phyloP scores from a whole-genome alignment of 202 grass and related monocot genomes.

The Elaeis oleifera region DNA sequence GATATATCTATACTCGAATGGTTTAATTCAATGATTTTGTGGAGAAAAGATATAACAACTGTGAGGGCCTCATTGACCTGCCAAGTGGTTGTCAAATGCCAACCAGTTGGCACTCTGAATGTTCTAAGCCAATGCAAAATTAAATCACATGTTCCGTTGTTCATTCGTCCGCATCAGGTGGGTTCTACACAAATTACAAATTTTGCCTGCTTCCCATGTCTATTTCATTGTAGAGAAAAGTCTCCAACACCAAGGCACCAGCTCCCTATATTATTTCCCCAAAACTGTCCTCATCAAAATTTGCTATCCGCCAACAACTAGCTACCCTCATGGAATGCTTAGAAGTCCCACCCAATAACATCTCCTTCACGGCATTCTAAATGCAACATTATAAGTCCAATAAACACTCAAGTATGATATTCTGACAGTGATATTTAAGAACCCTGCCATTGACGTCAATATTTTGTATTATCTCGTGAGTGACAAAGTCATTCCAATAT shows the following conservation, averaged over 20 bases:
- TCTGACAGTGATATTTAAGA: constrained; percentile 4
- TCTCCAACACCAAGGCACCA: background rate
- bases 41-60: too few species aligned
- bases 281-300: background rate
- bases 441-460: constrained; percentile 14
- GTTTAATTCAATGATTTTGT: too few species aligned
- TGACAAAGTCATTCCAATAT: background rate
- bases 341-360: too few species aligned
- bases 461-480: constrained; percentile 7
- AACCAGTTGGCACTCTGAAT: too few species aligned
- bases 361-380: too few species aligned
- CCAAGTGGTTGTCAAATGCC: too few species aligned
- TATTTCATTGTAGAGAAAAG: background rate
- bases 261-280: background rate
- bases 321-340: background rate
- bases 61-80: too few species aligned
- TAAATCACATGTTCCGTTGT: background rate
- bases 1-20: too few species aligned
- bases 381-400: too few species aligned
- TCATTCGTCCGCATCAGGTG: background rate
- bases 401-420: too few species aligned
- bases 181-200: constrained; percentile 1
- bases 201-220: background rate
- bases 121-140: too few species aligned
- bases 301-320: constrained; percentile 7